Evolutionary conservation across 2,329 filamentous ascomycete species (phyloP).

Genomic region (Claviceps arundinis): DNA sequence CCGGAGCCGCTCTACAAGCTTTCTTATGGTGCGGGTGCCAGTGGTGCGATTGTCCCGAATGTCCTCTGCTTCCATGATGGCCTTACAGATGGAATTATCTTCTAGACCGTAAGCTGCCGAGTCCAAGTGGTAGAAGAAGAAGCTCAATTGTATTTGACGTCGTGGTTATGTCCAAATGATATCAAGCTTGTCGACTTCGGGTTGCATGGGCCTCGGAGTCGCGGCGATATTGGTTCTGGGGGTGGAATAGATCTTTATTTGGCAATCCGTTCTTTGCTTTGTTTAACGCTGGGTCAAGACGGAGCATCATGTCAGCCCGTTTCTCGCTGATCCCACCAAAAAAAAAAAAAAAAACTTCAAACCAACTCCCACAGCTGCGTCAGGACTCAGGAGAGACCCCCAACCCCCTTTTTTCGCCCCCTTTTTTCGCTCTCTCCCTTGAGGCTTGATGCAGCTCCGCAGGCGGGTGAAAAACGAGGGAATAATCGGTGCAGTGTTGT

Average conservation of each 20-base stretch:
- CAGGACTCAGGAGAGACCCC: background rate
- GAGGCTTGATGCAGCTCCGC: background rate
- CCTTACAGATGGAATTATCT: background rate
- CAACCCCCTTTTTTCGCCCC: background rate
- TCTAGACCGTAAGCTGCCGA: background rate
- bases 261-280: background rate
- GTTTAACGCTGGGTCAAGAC: background rate
- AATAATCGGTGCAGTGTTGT: background rate
- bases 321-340: background rate
- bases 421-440: background rate
- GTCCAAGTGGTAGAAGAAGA: too few relatives aligned
- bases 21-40: constrained; percentile 2
- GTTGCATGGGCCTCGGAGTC: background rate
- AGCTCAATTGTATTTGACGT: too few relatives aligned
- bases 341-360: background rate
- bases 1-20: constrained; percentile 9
- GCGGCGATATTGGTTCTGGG: background rate
- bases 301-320: too few relatives aligned
- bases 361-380: background rate
- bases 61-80: background rate
- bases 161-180: too few relatives aligned
- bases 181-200: too few relatives aligned
- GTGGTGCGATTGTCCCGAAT: background rate
- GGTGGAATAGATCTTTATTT: background rate
- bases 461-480: background rate